Conservation (phyloP, 1,284 basidiomycete genomes). For the Moesziomyces parantarcticus region DNA sequence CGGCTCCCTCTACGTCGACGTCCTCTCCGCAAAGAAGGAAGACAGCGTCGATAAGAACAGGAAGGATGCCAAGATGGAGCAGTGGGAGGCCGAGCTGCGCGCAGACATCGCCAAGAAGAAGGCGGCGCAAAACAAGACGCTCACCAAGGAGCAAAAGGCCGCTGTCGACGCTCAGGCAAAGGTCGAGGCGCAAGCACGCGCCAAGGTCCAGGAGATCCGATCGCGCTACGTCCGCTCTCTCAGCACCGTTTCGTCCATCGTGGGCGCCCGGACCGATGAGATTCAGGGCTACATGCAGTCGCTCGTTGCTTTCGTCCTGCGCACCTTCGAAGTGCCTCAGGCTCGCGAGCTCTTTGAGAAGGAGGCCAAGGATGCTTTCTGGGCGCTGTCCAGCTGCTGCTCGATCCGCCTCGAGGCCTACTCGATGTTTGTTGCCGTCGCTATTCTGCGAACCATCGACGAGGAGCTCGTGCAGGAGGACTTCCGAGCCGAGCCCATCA, state of each 20-base stretch:
- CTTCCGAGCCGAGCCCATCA: constrained; percentile 53
- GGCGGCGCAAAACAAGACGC: constrained; percentile 54
- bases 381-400: constrained; percentile 53
- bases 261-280: constrained; percentile 50
- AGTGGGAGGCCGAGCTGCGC: constrained; percentile 66
- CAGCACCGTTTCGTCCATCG: constrained; percentile 44
- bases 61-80: constrained; percentile 60
- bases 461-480: constrained; percentile 56
- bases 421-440: constrained; percentile 50
- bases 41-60: constrained; percentile 40
- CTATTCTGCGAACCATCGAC: constrained; percentile 56
- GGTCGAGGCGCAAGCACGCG: constrained; percentile 54
- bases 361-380: constrained; percentile 44
- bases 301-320: constrained; percentile 45
- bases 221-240: constrained; percentile 44
- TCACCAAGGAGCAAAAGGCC: constrained; percentile 62
- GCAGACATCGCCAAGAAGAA: constrained; percentile 65
- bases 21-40: constrained; percentile 53
- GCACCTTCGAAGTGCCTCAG: constrained; percentile 37
- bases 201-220: constrained; percentile 49
- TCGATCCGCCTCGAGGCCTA: constrained; percentile 52
- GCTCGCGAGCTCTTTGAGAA: constrained; percentile 42
- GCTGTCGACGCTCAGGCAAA: constrained; percentile 61
- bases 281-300: constrained; percentile 50
- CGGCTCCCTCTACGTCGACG: constrained; percentile 58